A percentile compares a stretch with the other conserved stretches of the same genome.
Conservation (phyloP, 768 basidiomycete species). For the Kwoniella shandongensis region DNA sequence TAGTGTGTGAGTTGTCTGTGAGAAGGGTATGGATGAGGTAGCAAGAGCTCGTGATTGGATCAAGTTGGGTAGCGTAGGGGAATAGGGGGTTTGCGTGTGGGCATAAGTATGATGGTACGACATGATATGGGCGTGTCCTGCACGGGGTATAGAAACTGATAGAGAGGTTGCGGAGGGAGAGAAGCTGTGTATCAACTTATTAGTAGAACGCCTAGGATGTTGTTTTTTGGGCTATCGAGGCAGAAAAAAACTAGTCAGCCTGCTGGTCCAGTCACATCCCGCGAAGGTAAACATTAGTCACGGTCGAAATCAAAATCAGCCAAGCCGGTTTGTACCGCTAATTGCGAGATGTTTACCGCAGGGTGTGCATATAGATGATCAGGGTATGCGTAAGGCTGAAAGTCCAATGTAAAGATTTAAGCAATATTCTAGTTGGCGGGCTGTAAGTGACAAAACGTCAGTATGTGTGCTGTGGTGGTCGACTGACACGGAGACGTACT, state of each 20-base stretch:
- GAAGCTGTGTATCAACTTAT: too few species aligned
- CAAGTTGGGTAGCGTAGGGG: conserved; percentile 10
- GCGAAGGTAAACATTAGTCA: too few species aligned
- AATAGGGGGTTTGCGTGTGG: not conserved
- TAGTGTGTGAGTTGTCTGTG: conserved; percentile 10
- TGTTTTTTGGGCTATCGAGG: too few species aligned
- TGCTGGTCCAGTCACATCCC: too few species aligned
- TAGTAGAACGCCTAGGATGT: too few species aligned
- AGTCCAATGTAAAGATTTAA: conserved; percentile 7
- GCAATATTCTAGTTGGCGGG: conserved; percentile 31
- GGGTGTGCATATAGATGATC: not conserved
- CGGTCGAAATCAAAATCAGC: not conserved
- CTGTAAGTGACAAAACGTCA: conserved; percentile 4
- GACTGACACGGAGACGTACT: conserved; percentile 15
- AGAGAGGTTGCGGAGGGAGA: too few species aligned
- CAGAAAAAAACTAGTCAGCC: too few species aligned
- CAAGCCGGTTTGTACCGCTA: not conserved
- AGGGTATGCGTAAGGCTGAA: conserved; percentile 7
- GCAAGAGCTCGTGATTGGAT: conserved; percentile 16
- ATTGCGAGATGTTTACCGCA: not conserved
- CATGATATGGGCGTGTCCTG: too few species aligned
- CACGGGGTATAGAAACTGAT: too few species aligned
- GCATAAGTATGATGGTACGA: not conserved
- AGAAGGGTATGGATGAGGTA: conserved; percentile 8
- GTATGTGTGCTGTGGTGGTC: not conserved